Evolutionary conservation across 768 basidiomycete species (phyloP), one percentile per base, ranked within the genome.

Genomic region (Mycena rosella): DNA sequence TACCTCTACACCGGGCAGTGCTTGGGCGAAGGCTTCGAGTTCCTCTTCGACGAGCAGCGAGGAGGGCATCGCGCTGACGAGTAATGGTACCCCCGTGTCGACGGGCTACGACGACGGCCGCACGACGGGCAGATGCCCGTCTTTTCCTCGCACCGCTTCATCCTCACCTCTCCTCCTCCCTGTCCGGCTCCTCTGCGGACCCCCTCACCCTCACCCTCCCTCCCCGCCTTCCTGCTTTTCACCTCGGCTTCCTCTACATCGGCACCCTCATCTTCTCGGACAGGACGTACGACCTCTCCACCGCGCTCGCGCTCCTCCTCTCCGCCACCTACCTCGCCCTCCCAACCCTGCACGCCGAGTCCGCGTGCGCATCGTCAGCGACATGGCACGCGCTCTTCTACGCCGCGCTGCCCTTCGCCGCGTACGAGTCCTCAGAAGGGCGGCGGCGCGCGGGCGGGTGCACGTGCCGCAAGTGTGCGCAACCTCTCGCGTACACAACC

Each of bases 231-330:
- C 0, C 84, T 98, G 5, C 95, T 97, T 76, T 98, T 98, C 77
- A 95, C 95, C 87, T 98, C 52, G 96, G 96, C 4, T 98, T 92
- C 80, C 89, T 99, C 51, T 99, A 99, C 75, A 94, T 96, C 6
- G 98, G 97, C 47, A 97, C 96, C 5, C 91, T 99, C 49, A 84
- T 91, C 30, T 98, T 99, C 78, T 96, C 94, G 5, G 93, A 98
- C 73, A 86, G 97, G 15, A 90, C 94, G 0, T 98, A 95, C 79
- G 97, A 99, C 81, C 89, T 99, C 72, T 86, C 90, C 48, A 98
- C 96, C 18, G 93, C 94, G 0, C 95, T 99, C 77, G 88, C 93
- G 68, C 95, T 99, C 73, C 88, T 96, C 77, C 89, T 91, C 42
- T 89, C 94, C 0, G 90, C 96, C 1, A 82, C 85, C 13, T 98